Percentiles rank a stretch among this genome's conserved stretches.
Evolutionary conservation across 495 filamentous ascomycete species (phyloP).

Genomic region (Aspergillus homomorphus): DNA sequence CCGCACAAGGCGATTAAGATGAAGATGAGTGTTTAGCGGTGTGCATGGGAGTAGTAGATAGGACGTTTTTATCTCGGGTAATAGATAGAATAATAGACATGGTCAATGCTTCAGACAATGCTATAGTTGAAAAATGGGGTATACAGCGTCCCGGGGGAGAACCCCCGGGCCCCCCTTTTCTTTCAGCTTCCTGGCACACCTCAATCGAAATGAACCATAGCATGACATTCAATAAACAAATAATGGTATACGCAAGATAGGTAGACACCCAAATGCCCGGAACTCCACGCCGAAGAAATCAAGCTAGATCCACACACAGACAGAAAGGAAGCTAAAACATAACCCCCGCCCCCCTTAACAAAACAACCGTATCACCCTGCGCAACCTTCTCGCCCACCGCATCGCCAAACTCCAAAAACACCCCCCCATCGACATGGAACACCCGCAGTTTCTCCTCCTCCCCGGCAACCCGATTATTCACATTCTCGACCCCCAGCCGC

Average conservation of each 20-base stretch:
- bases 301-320: too few relatives aligned
- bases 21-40: constrained; percentile 88
- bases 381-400: constrained; percentile 63
- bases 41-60: too few relatives aligned
- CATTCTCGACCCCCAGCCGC: constrained; percentile 75
- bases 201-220: too few relatives aligned
- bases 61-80: constrained; percentile 21
- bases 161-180: too few relatives aligned
- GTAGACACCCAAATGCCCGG: neutral
- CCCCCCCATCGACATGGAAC: constrained; percentile 88
- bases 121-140: too few relatives aligned
- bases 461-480: constrained; percentile 77
- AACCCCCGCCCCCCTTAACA: constrained; percentile 78
- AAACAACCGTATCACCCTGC: constrained; percentile 82
- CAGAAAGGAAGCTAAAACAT: constrained; percentile 25
- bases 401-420: constrained; percentile 82
- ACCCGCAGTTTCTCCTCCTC: constrained; percentile 78
- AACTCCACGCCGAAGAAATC: too few relatives aligned
- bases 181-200: too few relatives aligned
- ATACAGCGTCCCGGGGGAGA: too few relatives aligned
- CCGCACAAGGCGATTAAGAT: constrained; percentile 89
- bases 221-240: too few relatives aligned
- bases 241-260: neutral
- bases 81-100: constrained; percentile 13
- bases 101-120: neutral